Base-by-base conservation (phyloP, 768 basidiomycete species). In the Lenzites betulinus region DNA sequence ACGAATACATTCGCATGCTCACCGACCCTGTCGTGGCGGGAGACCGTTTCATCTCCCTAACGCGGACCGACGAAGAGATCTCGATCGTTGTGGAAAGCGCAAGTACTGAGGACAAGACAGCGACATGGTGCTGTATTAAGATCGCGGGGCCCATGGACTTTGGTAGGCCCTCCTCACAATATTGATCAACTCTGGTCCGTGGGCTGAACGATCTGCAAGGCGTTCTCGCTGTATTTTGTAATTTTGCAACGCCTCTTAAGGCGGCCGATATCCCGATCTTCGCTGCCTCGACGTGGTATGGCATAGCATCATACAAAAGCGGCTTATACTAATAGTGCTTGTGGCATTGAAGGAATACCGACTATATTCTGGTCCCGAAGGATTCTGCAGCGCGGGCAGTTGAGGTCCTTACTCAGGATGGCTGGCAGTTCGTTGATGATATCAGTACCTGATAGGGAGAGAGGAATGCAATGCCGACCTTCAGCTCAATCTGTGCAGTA, bases 81-180 rank as follows among this genome's bases (percentile, higher is more conserved):
- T 88, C 87, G 2, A 66, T 89, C 53, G 82, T 85, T n/a, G 79
- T 80, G 16, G 75, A 82, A 67, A 67, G 70, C 23, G 73, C 74
- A 3, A 18, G 18, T 15, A 72, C 62, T 53, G 75, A 79, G 7
- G 62, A 64, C 25, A 41, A 41, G 6, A 70, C 76, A 30, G 76
- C 78, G 23, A 74, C 75, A 1, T 87, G 86, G 86, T 77, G 71
- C 65, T 83, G 83, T 66, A 83, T 88, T 60, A 83, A 83, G 70
- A 83, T 89, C 41, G 77, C 75, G 36, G 88, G 87, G 3, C 86
- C 85, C 2, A 84, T 89, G 84, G 83, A 85, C 63, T 87, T 88
- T 62, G 78, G 86, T 84, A n/a, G 35, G 55, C 12, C 12, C 8
- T 2, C 20, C 7, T 4, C 30, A 33, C 11, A 33, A 33, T 38